phyloP scores from a whole-genome alignment of 2,329 filamentous ascomycete genomes.

The Fusarium sp. region DNA sequence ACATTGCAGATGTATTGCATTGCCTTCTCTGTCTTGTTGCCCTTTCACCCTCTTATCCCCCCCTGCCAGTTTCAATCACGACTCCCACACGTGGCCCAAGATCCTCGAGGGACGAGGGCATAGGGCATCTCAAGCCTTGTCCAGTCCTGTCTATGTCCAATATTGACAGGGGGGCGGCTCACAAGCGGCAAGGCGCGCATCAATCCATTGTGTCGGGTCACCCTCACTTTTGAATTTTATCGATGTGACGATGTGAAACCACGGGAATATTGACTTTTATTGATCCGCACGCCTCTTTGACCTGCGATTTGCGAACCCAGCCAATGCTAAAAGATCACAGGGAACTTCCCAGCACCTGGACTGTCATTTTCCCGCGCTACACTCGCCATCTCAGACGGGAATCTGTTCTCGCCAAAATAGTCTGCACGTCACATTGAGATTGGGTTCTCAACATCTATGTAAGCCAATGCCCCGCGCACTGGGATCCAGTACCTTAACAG shows the following conservation, averaged over 20 bases:
- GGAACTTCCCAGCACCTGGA: slow-evolving; percentile 25
- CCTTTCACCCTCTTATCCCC: not conserved
- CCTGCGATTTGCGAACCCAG: not conserved
- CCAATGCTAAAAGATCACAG: slow-evolving; percentile 5
- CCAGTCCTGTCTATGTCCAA: not conserved
- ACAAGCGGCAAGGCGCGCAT: slow-evolving; percentile 46
- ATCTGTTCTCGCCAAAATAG: not conserved
- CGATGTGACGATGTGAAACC: slow-evolving; percentile 37
- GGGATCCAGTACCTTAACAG: slow-evolving; percentile 14
- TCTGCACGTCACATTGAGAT: slow-evolving; percentile 7
- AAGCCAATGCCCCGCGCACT: slow-evolving; percentile 3
- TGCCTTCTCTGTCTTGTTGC: slow-evolving; percentile 6
- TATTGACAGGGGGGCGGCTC: slow-evolving; percentile 33
- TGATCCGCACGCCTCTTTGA: slow-evolving; percentile 23
- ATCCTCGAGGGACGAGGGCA: slow-evolving; percentile 22
- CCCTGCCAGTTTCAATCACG: slow-evolving; percentile 23
- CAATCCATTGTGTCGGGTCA: slow-evolving; percentile 48
- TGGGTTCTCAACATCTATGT: not conserved
- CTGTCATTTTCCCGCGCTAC: not conserved
- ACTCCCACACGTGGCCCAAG: slow-evolving; percentile 43
- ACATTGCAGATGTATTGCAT: not conserved
- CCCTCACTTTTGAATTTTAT: slow-evolving; percentile 11
- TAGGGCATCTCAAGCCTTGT: slow-evolving; percentile 28
- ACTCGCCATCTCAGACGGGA: not conserved
- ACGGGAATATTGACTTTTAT: slow-evolving; percentile 5